Base-by-base conservation (phyloP, 495 filamentous ascomycete species). In the Annulohypoxylon moriforme region DNA sequence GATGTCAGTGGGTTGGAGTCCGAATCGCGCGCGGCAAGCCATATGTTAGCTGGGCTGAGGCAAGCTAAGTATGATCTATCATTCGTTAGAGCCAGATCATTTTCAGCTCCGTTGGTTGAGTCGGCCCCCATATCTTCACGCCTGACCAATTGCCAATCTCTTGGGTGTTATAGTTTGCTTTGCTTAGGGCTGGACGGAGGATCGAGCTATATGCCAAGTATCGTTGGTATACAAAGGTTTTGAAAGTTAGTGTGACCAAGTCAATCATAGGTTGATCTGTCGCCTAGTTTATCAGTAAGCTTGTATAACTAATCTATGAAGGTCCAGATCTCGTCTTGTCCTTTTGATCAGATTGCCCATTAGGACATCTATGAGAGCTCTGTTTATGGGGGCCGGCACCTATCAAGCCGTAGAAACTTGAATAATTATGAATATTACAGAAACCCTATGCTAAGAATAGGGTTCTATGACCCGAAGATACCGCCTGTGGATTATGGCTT, bases 31-130 rank as follows among this genome's bases (percentile, higher is more conserved):
- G 58, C 69, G 57, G 56, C 33, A 59, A 34, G 31, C 36, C 14
- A 24, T 49, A 58, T 67, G 46, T 46, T 67, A 72, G 63, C 50
- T 67, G 69, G 49, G 40, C 14, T 25, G 22, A 25, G 22, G 7
- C 24, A 11, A 49, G 46, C 22, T 8, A 25, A 29, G 25, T 24
- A 29, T 63, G 46, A 50, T 16, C 18, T 61, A 20, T 58, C 29
- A 42, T 14, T 42, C 52, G 13, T n/a, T 14, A 33, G 18, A 40
- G 52, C 52, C 44, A 50, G 7, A 20, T 40, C 25, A 6, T 31
- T 56, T 70, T 71, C 18, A 50, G 57, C 62, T 58, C 22, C 25
- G 40, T 14, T 18, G 25, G 42, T 31, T 44, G 49, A 10, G 10
- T 42, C 33, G 16, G 25, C 18, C n/a, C 6, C 40, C 38, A 10